Evolutionary conservation across 1,284 basidiomycete genomes (phyloP).

Genomic region (Sanghuangporus weigelae): DNA sequence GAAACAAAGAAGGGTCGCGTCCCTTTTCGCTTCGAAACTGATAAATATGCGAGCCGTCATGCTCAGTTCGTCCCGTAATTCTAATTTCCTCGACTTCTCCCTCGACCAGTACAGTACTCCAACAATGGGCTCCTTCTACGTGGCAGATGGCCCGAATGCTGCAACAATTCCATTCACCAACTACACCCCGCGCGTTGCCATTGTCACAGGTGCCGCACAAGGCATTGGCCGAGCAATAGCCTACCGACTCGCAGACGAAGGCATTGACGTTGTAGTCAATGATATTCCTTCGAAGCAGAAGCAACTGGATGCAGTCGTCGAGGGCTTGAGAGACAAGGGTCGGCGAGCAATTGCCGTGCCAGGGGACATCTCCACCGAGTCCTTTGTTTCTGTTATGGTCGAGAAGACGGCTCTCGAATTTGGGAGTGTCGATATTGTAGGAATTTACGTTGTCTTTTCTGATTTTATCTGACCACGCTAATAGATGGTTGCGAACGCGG

Average conservation of each 20-base stretch:
- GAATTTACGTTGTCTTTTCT: background rate
- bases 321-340: slow-evolving; percentile 9
- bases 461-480: background rate
- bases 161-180: background rate
- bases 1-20: background rate
- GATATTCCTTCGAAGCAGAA: slow-evolving; percentile 17
- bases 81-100: background rate
- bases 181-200: slow-evolving; percentile 10
- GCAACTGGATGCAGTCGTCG: slow-evolving; percentile 13
- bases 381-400: slow-evolving; percentile 17
- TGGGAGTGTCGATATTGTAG: slow-evolving; percentile 22
- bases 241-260: slow-evolving; percentile 18
- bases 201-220: slow-evolving; percentile 21
- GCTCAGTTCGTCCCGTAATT: background rate
- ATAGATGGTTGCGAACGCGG: slow-evolving; percentile 21
- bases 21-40: background rate
- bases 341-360: slow-evolving; percentile 8
- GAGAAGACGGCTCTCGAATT: slow-evolving; percentile 18
- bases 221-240: slow-evolving; percentile 21
- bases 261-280: slow-evolving; percentile 19
- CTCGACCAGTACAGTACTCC: background rate
- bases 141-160: background rate
- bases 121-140: background rate
- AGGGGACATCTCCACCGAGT: slow-evolving; percentile 21
- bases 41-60: background rate